Conservation (phyloP, 1,139 yeast genomes). For the Hyphopichia burtonii region DNA sequence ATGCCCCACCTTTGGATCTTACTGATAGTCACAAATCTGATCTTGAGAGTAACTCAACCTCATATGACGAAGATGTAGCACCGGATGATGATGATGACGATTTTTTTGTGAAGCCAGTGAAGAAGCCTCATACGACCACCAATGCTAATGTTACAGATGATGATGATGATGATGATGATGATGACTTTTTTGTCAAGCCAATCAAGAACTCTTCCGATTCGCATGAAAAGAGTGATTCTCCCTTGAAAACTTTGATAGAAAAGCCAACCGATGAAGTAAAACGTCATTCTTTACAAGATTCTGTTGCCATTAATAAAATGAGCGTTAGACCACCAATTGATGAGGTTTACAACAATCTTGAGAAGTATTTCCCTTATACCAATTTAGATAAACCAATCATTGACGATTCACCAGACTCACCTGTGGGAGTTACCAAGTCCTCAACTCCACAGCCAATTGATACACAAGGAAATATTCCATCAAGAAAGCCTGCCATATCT, state of each 20-base stretch:
- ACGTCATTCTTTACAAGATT: background rate
- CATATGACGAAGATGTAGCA: constrained; percentile 1
- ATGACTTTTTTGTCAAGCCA: constrained; percentile 31
- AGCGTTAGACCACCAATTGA: constrained; percentile 90
- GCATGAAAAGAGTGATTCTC: background rate
- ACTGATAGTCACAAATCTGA: constrained; percentile 25
- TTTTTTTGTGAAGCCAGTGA: constrained; percentile 29
- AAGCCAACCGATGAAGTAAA: background rate
- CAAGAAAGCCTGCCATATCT: constrained; percentile 39
- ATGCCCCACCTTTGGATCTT: constrained; percentile 56
- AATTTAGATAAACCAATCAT: constrained; percentile 91
- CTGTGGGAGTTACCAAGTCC: constrained; percentile 19
- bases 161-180: constrained; percentile 14
- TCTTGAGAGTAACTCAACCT: constrained; percentile 36
- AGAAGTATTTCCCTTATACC: constrained; percentile 87
- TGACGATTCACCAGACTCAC: constrained; percentile 72
- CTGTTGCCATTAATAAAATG: constrained; percentile 27
- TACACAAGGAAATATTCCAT: constrained; percentile 7
- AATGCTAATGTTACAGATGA: background rate
- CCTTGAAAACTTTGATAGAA: background rate
- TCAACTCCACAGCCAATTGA: constrained; percentile 2
- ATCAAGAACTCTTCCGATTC: constrained; percentile 8
- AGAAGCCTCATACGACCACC: constrained; percentile 5
- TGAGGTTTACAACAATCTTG: constrained; percentile 87
- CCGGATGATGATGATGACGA: constrained; percentile 26